A percentile compares a stretch with the other conserved stretches of the same genome.
Evolutionary conservation across 2,329 filamentous ascomycete genomes (phyloP).

Genomic region (Phaeosphaeria sp.): DNA sequence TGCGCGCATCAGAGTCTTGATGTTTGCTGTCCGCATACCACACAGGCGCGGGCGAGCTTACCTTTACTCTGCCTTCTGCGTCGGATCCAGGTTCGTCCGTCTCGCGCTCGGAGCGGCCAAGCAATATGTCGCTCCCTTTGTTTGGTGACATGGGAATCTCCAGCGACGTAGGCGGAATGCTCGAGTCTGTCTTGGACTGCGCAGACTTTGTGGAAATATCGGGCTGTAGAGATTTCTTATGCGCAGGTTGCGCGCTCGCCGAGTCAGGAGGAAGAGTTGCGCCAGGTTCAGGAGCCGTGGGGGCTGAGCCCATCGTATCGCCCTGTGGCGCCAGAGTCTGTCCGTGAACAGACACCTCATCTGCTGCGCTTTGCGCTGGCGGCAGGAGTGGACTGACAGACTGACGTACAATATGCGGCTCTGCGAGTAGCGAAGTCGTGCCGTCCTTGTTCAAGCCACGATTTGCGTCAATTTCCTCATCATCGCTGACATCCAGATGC

Average conservation of each 20-base stretch:
- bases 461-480: slow-evolving; percentile 13
- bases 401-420: not conserved
- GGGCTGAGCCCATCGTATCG: not conserved
- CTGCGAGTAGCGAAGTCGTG: not conserved
- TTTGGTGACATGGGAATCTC: not conserved
- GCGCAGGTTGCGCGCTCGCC: not conserved
- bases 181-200: not conserved
- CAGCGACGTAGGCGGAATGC: not conserved
- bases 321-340: not conserved
- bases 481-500: slow-evolving; percentile 17
- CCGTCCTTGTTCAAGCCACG: slow-evolving; percentile 1
- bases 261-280: not conserved
- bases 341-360: slow-evolving; percentile 6
- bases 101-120: not conserved
- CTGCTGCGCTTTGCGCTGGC: slow-evolving; percentile 16
- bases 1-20: slow-evolving; percentile 10
- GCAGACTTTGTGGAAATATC: not conserved
- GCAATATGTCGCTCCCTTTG: not conserved
- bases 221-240: not conserved
- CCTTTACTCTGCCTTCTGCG: not conserved
- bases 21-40: slow-evolving; percentile 21
- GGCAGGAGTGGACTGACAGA: slow-evolving; percentile 35
- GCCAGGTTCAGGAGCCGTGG: not conserved
- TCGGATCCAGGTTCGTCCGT: not conserved
- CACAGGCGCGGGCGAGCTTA: slow-evolving; percentile 8